These are phyloP conservation scores for Sporisorium graminicola DNA, from an alignment of 1,284 basidiomycete genomes.

Conservation along the genomic window DNA sequence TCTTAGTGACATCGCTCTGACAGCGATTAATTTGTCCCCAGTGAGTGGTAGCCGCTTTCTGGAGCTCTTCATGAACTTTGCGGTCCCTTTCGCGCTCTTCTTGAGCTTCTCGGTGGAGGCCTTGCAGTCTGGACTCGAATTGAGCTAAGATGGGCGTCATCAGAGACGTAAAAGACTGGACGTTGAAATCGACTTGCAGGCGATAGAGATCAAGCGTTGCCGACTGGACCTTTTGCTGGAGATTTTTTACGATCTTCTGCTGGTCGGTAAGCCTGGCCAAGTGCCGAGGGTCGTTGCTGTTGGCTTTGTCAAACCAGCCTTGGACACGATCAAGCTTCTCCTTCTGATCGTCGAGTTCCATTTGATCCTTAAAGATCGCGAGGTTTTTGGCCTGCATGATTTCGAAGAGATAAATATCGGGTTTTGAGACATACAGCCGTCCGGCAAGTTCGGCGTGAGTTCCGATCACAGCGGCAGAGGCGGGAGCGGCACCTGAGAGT, in stretches of 20 bases:
- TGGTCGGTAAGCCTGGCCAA: conserved; percentile 9
- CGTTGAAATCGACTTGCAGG: conserved; percentile 19
- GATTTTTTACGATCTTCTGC: background rate
- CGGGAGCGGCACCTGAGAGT: background rate
- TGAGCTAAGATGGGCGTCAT: conserved; percentile 2
- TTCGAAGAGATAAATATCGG: conserved; percentile 18
- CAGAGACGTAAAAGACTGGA: conserved; percentile 2
- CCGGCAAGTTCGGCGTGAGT: conserved; percentile 7
- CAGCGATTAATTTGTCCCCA: conserved; percentile 7
- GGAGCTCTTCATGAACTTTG: conserved; percentile 10
- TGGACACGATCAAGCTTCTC: conserved; percentile 17
- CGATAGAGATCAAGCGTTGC: conserved; percentile 10
- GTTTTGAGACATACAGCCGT: background rate
- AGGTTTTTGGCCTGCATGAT: conserved; percentile 18
- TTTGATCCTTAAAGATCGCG: conserved; percentile 18
- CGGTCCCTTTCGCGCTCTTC: conserved; percentile 15
- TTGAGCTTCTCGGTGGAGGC: conserved; percentile 3
- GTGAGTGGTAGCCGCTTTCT: background rate
- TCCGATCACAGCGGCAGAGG: conserved; percentile 5
- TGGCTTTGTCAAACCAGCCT: conserved; percentile 13
- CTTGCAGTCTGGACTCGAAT: conserved; percentile 18
- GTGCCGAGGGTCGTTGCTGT: conserved; percentile 1
- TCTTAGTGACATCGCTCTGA: conserved; percentile 18
- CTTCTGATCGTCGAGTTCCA: conserved; percentile 10
- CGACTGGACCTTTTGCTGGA: conserved; percentile 21